Conservation (phyloP, 345 rosid species). For the Aquilaria malaccensis region DNA sequence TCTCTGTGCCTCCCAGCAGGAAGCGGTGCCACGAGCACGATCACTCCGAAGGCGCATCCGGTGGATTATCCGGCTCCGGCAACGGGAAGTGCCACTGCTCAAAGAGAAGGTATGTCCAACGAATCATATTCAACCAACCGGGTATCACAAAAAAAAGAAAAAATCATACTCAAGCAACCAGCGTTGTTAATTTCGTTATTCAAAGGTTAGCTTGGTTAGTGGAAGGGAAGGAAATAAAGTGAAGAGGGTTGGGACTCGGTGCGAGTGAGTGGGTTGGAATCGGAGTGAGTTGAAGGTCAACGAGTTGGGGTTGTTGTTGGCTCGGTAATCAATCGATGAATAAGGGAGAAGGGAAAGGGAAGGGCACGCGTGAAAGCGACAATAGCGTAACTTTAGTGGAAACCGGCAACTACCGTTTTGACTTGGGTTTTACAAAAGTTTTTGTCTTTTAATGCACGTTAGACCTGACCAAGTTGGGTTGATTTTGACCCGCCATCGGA, state of each 20-base stretch:
- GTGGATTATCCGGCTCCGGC: constrained; percentile 54
- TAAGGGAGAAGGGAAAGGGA: not conserved
- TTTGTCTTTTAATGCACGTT: constrained; percentile 6
- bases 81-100: constrained; percentile 83
- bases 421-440: not conserved
- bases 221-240: too few relatives aligned
- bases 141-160: too few relatives aligned
- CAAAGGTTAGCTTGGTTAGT: too few relatives aligned
- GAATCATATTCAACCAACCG: too few relatives aligned
- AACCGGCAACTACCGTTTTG: not conserved
- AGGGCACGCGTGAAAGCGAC: constrained; percentile 31
- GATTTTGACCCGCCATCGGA: not conserved
- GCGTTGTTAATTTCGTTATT: too few relatives aligned
- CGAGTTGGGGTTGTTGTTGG: constrained; percentile 11
- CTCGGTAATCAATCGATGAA: not conserved
- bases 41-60: constrained; percentile 47
- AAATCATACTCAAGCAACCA: too few relatives aligned
- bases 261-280: not conserved
- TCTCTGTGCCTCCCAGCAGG: constrained; percentile 47
- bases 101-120: constrained; percentile 53
- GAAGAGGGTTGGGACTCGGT: not conserved
- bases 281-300: constrained; percentile 14
- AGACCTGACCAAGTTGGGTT: not conserved
- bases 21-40: constrained; percentile 70
- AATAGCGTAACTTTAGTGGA: not conserved